Evolutionary conservation across 1,139 yeast genomes (phyloP).

Genomic region (Wickerhamomyces sp.): DNA sequence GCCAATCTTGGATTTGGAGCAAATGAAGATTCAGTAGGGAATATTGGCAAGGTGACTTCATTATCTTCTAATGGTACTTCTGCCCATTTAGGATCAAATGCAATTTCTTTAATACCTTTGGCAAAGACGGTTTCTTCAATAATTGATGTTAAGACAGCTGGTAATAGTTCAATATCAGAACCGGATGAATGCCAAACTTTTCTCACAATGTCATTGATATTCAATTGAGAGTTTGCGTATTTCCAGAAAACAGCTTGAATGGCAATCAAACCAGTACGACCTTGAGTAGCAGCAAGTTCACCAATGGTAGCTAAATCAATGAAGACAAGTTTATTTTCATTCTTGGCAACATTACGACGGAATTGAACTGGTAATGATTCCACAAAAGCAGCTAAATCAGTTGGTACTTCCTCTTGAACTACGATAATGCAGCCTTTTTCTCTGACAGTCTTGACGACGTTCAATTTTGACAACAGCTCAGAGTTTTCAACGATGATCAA

Average conservation of each 20-base stretch:
- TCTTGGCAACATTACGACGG: constrained; percentile 50
- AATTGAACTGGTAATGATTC: constrained; percentile 50
- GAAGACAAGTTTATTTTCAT: constrained; percentile 46
- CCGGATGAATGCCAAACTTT: constrained; percentile 80
- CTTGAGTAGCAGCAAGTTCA: constrained; percentile 66
- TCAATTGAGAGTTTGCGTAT: constrained; percentile 56
- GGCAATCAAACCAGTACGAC: constrained; percentile 71
- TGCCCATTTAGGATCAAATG: constrained; percentile 33
- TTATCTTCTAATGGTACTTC: constrained; percentile 24
- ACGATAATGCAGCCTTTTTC: constrained; percentile 54
- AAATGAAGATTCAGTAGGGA: constrained; percentile 57
- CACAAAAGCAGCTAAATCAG: constrained; percentile 31
- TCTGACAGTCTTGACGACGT: constrained; percentile 57
- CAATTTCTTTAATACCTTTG: constrained; percentile 42
- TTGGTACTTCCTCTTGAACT: constrained; percentile 26
- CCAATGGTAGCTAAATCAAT: constrained; percentile 55
- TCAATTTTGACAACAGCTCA: constrained; percentile 47
- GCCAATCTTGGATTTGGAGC: constrained; percentile 48
- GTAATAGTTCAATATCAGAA: constrained; percentile 75
- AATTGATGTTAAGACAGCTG: constrained; percentile 73
- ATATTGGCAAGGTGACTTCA: constrained; percentile 38
- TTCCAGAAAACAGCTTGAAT: constrained; percentile 81
- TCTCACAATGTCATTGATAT: constrained; percentile 63
- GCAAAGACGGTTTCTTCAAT: constrained; percentile 45
- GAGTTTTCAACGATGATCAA: constrained; percentile 60